Evolutionary conservation across 495 filamentous ascomycete species (phyloP).

Genomic region (Aspergillus bertholletiae): DNA sequence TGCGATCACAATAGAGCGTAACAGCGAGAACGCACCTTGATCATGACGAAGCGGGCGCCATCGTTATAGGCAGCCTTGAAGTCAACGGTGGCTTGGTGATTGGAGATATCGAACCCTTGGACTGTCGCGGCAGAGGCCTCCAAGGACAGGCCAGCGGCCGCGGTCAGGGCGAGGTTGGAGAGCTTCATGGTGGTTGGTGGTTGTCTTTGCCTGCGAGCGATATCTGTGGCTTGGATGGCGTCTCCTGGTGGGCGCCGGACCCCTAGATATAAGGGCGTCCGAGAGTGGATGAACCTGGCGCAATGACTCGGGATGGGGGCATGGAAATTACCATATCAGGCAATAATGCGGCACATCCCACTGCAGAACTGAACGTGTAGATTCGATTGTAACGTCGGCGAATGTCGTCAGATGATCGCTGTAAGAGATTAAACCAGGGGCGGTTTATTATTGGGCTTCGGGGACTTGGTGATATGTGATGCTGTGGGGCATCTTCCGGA

Average conservation of each 20-base stretch:
- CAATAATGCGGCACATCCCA: background rate
- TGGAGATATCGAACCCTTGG: slow-evolving; percentile 64
- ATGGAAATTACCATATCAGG: background rate
- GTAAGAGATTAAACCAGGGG: background rate
- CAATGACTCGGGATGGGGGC: background rate
- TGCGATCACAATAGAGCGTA: background rate
- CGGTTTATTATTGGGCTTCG: background rate
- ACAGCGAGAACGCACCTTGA: slow-evolving; percentile 48
- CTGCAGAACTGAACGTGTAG: background rate
- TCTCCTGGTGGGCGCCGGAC: background rate
- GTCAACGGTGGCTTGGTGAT: slow-evolving; percentile 56
- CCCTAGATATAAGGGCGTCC: background rate
- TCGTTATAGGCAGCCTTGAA: slow-evolving; percentile 50
- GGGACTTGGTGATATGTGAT: background rate
- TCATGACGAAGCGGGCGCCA: slow-evolving; percentile 65
- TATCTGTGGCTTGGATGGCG: background rate
- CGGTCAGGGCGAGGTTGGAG: background rate
- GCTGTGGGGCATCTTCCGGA: background rate
- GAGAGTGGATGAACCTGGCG: background rate
- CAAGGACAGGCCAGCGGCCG: slow-evolving; percentile 19
- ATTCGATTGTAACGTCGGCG: background rate
- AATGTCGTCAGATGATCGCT: background rate
- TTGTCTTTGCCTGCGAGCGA: background rate
- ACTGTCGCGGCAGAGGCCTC: slow-evolving; percentile 41
- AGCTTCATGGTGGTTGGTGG: slow-evolving; percentile 1